A percentile compares a stretch with the other conserved stretches of the same genome.
Evolutionary conservation across 1,139 yeast genomes (phyloP).

Genomic region (Yamadazyma dushanensis): DNA sequence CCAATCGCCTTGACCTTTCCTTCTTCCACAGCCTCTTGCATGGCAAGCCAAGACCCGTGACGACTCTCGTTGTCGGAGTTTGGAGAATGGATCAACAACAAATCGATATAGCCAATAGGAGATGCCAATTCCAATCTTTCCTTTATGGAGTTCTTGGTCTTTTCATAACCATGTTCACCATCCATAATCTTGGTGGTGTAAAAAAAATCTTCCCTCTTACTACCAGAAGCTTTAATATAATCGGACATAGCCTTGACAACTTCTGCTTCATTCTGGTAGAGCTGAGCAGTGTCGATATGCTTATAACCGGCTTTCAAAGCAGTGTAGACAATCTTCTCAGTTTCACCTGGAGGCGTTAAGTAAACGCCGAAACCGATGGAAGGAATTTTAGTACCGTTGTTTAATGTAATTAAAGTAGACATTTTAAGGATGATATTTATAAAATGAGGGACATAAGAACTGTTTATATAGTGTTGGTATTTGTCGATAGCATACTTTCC

Average conservation of each 20-base stretch:
- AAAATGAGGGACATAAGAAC: too few species aligned
- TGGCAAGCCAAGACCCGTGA: slow-evolving; percentile 39
- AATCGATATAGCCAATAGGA: slow-evolving; percentile 74
- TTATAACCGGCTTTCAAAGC: slow-evolving; percentile 66
- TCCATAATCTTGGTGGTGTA: slow-evolving; percentile 64
- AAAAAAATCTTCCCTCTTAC: slow-evolving; percentile 33
- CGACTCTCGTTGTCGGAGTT: slow-evolving; percentile 26
- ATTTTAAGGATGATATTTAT: slow-evolving; percentile 26
- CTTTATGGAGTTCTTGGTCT: slow-evolving; percentile 54
- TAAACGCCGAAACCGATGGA: slow-evolving; percentile 43
- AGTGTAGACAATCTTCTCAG: slow-evolving; percentile 31
- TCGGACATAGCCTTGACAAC: slow-evolving; percentile 31
- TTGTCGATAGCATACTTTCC: too few species aligned
- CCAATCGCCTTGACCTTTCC: slow-evolving; percentile 68
- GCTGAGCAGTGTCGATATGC: slow-evolving; percentile 47
- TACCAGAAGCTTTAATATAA: slow-evolving; percentile 42
- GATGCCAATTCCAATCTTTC: slow-evolving; percentile 58
- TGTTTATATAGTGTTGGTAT: too few species aligned
- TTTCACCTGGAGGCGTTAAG: slow-evolving; percentile 23
- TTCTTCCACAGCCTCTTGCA: too few species aligned
- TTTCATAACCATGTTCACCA: slow-evolving; percentile 57
- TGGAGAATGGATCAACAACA: slow-evolving; percentile 68
- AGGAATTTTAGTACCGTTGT: slow-evolving; percentile 40
- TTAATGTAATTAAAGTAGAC: slow-evolving; percentile 21
- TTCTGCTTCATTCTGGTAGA: slow-evolving; percentile 60